phyloP scores from a whole-genome alignment of 305 asterid genomes.

The Lippia alba region DNA sequence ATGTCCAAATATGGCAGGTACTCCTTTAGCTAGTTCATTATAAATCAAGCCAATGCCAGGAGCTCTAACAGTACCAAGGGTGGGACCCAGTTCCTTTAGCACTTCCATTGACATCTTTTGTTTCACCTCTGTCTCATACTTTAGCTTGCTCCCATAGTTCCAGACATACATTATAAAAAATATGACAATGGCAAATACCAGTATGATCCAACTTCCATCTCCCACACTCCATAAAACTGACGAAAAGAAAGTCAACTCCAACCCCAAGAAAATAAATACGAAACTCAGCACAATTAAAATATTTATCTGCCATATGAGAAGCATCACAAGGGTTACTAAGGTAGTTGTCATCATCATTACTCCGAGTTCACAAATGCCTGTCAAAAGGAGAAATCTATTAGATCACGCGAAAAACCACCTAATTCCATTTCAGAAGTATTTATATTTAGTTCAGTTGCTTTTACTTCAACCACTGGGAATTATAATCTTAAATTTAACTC shows the following conservation, averaged over 20 bases:
- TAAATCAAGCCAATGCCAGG: constrained; percentile 98
- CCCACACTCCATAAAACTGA: constrained; percentile 93
- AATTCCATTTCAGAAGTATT: constrained; percentile 21
- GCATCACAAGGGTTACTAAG: constrained; percentile 96
- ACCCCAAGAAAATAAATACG: constrained; percentile 74
- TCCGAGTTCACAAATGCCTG: constrained; percentile 96
- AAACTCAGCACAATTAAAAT: constrained; percentile 80
- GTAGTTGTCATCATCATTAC: constrained; percentile 98
- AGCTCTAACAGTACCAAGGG: constrained; percentile 94
- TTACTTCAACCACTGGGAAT: not conserved
- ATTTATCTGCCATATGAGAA: constrained; percentile 98
- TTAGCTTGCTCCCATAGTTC: constrained; percentile 98
- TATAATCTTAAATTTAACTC: not conserved
- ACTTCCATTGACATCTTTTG: constrained; percentile 91
- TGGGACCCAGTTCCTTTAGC: constrained; percentile 86
- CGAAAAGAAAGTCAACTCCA: constrained; percentile 88
- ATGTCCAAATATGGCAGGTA: constrained; percentile 97
- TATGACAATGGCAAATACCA: constrained; percentile 84
- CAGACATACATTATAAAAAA: constrained; percentile 92
- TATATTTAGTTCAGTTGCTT: not conserved
- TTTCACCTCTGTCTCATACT: constrained; percentile 95
- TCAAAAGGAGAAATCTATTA: constrained; percentile 42
- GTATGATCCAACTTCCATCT: constrained; percentile 99
- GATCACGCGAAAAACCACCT: constrained; percentile 31
- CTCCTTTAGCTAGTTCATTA: constrained; percentile 96